Base-by-base conservation (phyloP, 441 rosid genomes). In the Populus tomentosa region DNA sequence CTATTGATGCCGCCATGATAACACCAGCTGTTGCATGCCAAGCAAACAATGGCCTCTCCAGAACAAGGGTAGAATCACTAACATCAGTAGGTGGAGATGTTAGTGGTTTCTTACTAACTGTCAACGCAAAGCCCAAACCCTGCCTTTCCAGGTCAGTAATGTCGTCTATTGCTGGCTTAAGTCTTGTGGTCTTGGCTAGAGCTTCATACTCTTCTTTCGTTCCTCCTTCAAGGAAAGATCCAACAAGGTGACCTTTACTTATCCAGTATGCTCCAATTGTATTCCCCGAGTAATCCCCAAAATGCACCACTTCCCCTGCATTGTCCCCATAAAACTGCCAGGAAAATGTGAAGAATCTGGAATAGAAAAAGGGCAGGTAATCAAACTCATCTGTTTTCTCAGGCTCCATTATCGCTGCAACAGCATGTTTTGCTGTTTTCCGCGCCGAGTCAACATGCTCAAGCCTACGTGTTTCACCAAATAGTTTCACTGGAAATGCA, bases 321-420 rank as follows among this genome's bases (percentile, higher is more conserved):
- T 83, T 89, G 84, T 95, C 98, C 65, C 99, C 98, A 18, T 94
- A 95, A 73, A 91, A 95, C 80, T 94, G 99, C 97, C 99, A 95
- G 1, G 97, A 94, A 72, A 91, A 81, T 46, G 93, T 70, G 64
- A 95, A 95, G 74, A 91, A 87, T 80, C 97, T 86, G 71, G 99
- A 95, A 87, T 95, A 93, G 89, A 94, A 94, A 87, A 92, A 95
- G 6, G 99, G 99, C 23, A 93, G 82, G 87, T 91, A 92, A 80
- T 90, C 91, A 13, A 91, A 95, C 6, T 94, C 95, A 6, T 86
- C 89, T 0, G 91, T 86, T 80, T 90, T 91, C 14, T 84, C 85
- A 20, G 93, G 91, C 64, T 90, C 91, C 91, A 94, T 85, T 82
- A 94, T 91, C 2, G 90, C 89, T 64, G 93, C 80, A 77, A 92